Base-by-base conservation (phyloP, 441 rosid genomes). In the Aleurites moluccanus region DNA sequence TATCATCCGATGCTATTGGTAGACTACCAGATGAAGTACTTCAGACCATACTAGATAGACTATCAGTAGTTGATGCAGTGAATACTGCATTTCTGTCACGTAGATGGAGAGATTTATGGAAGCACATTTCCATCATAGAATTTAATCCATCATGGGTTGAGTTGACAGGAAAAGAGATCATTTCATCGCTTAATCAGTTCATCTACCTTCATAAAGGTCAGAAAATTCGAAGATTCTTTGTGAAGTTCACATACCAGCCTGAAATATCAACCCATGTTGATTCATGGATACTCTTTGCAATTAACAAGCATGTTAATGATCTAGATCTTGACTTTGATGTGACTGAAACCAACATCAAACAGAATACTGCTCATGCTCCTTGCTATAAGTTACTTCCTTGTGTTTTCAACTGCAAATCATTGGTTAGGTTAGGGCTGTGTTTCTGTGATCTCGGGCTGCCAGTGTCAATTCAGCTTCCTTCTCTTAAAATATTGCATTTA, bases 221-320 rank as follows among this genome's bases (percentile, higher is more conserved):
- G 5, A 66, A 66, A 66, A 66, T 66, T 66, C 35, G 14, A 44
- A 66, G 20, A 21, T 66, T 66, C 33, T 23, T 55, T 44, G 70
- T 45, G 45, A 23, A 10, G 3, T 66, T 66, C 55, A 45, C 55
- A 66, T 66, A 66, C 3, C 30, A 66, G 45, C 70, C 70, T 44
- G 70, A 66, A 66, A 66, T 66, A 55, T 66, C 70, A 23, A 7
- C 52, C 13, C 6, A 8, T 44, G 55, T 66, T 45, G 70, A 25
- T 66, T 66, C 70, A 45, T 66, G 70, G 70, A 11, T 66, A 53
- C n/a, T 66, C 11, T 66, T 66, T 45, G 70, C 70, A 66, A 66
- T 66, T 15, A 66, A 66, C 14, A 66, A 66, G 55, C 33, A 66
- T 66, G 70, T 45, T 66, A 53, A 66, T 44, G 53, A 23, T 28